Conservation (phyloP, 1,139 yeast genomes). For the Suhomyces terraborum region DNA sequence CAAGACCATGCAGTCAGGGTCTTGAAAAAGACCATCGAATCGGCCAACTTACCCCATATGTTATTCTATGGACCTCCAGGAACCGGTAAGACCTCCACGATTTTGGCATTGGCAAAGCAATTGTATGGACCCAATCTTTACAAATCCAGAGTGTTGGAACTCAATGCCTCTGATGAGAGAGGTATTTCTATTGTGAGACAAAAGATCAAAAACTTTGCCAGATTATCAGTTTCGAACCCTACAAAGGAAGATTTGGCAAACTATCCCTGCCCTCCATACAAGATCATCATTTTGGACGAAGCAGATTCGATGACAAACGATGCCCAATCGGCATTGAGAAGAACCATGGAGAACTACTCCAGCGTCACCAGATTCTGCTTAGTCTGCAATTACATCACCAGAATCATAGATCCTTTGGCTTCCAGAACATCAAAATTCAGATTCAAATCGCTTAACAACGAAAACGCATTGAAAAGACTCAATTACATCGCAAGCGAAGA, state of each 20-base stretch:
- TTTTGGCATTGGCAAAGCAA: conserved; percentile 83
- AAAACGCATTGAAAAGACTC: conserved; percentile 69
- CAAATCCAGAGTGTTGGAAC: conserved; percentile 79
- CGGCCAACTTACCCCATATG: conserved; percentile 93
- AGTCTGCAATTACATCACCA: conserved; percentile 92
- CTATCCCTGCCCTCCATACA: conserved; percentile 95
- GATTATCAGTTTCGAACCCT: conserved; percentile 83
- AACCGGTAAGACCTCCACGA: conserved; percentile 94
- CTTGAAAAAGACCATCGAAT: conserved; percentile 72
- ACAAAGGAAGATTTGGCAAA: conserved; percentile 61
- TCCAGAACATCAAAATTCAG: conserved; percentile 95
- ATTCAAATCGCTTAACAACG: conserved; percentile 74
- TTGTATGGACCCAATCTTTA: conserved; percentile 71
- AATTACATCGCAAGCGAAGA: conserved; percentile 58
- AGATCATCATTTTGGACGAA: conserved; percentile 84
- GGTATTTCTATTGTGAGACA: conserved; percentile 94
- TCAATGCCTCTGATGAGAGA: conserved; percentile 95
- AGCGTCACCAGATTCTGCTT: conserved; percentile 89
- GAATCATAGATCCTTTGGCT: conserved; percentile 95
- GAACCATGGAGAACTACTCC: conserved; percentile 96
- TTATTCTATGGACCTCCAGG: conserved; percentile 97
- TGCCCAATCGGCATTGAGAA: conserved; percentile 91
- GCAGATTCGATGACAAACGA: conserved; percentile 99
- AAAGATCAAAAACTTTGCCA: conserved; percentile 88
- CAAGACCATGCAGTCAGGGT: conserved; percentile 90